These are phyloP conservation scores for Suhomyces sp. DNA, from an alignment of 805 yeast species.

Conservation along the genomic window DNA sequence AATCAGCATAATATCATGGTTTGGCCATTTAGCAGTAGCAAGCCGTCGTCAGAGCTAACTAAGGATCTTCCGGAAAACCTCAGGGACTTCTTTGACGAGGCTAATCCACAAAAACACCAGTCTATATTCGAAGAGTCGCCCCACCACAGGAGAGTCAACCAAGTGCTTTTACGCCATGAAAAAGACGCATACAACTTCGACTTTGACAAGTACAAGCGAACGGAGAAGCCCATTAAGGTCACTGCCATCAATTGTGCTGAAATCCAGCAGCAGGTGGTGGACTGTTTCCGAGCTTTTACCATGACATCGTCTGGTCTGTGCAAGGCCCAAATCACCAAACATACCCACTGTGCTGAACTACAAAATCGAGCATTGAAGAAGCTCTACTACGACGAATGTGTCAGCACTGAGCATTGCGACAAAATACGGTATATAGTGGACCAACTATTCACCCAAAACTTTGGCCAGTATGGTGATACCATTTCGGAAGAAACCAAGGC, in stretches of 20 bases:
- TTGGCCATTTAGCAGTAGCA: slow-evolving; percentile 31
- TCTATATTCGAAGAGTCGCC: slow-evolving; percentile 23
- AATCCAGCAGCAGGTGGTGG: slow-evolving; percentile 33
- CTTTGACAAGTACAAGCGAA: slow-evolving; percentile 29
- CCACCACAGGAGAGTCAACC: slow-evolving; percentile 25
- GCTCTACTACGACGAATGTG: slow-evolving; percentile 37
- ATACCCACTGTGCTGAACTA: slow-evolving; percentile 30
- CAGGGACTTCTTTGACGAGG: slow-evolving; percentile 27
- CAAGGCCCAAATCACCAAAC: slow-evolving; percentile 24
- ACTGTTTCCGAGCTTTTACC: slow-evolving; percentile 34
- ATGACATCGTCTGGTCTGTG: slow-evolving; percentile 28
- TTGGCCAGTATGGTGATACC: slow-evolving; percentile 36
- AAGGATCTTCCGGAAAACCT: slow-evolving; percentile 35
- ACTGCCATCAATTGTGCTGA: slow-evolving; percentile 40
- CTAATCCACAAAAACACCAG: slow-evolving; percentile 29
- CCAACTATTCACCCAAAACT: slow-evolving; percentile 31
- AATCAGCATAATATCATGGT: slow-evolving; percentile 6
- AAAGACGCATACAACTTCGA: slow-evolving; percentile 21
- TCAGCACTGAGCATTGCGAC: slow-evolving; percentile 32
- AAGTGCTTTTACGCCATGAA: slow-evolving; percentile 19
- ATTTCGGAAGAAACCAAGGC: slow-evolving; percentile 24
- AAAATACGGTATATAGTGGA: slow-evolving; percentile 37
- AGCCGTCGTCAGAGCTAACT: slow-evolving; percentile 25
- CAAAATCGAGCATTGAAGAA: slow-evolving; percentile 34
- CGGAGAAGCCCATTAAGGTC: slow-evolving; percentile 23